Percentiles rank a stretch among this genome's conserved stretches.
These are phyloP conservation scores for Bipolaris victoriae DNA, from an alignment of 2,329 filamentous ascomycete genomes.

Conservation along the genomic window DNA sequence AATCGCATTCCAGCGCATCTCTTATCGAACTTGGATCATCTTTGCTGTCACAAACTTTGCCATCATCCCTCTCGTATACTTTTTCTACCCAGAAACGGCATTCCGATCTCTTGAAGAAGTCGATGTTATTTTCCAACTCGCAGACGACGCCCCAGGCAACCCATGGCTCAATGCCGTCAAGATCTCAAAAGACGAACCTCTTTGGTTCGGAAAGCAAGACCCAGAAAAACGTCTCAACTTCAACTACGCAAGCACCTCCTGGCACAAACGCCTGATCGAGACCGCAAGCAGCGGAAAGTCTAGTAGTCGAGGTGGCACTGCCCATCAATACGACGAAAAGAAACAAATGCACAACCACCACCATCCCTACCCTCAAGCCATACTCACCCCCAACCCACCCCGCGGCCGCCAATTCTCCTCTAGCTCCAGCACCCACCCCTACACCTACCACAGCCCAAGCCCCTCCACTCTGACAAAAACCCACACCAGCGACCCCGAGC, in stretches of 20 bases:
- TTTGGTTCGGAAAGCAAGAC: constrained; percentile 63
- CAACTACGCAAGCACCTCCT: constrained; percentile 49
- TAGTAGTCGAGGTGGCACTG: constrained; percentile 22
- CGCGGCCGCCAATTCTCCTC: constrained; percentile 4
- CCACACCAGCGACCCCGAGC: not conserved
- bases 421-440: constrained; percentile 21
- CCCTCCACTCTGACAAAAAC: constrained; percentile 18
- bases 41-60: constrained; percentile 61
- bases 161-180: constrained; percentile 57
- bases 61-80: constrained; percentile 62
- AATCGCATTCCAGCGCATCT: constrained; percentile 62
- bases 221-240: constrained; percentile 56
- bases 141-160: constrained; percentile 57
- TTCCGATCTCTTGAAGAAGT: constrained; percentile 68
- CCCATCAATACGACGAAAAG: constrained; percentile 10
- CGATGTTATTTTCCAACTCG: constrained; percentile 65
- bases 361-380: constrained; percentile 1
- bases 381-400: not conserved
- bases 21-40: constrained; percentile 64
- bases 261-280: constrained; percentile 31
- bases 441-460: not conserved
- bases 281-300: constrained; percentile 22
- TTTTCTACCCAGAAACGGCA: constrained; percentile 67
- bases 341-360: constrained; percentile 4
- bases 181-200: constrained; percentile 58